Evolutionary conservation across 163 green algal genomes (phyloP).

Genomic region (Coccomyxa subellipsoidea): DNA sequence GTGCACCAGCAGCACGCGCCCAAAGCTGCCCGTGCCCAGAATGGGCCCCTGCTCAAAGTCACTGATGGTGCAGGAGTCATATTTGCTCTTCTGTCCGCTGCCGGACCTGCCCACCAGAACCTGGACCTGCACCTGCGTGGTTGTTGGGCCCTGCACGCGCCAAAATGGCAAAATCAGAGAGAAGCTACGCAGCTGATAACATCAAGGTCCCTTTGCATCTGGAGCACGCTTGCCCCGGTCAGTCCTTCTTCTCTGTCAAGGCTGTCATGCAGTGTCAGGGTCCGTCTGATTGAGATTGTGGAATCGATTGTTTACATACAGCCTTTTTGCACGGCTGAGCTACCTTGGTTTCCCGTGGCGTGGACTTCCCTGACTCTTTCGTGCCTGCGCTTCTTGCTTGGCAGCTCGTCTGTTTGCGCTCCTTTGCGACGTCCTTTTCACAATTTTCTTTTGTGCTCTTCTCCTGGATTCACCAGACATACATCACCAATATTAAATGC

Average conservation of each 20-base stretch:
- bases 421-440: background rate
- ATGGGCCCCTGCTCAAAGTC: conserved; percentile 52
- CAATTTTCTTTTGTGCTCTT: background rate
- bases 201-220: too few species aligned
- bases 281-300: too few species aligned
- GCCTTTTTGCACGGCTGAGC: background rate
- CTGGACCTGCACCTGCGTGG: background rate
- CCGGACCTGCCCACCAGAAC: background rate
- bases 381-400: background rate
- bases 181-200: too few species aligned
- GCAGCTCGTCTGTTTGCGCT: background rate
- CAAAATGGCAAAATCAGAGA: too few species aligned
- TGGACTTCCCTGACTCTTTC: background rate
- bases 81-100: background rate
- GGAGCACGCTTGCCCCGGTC: too few species aligned
- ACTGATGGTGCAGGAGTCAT: conserved; percentile 13
- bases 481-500: too few species aligned
- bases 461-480: background rate
- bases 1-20: conserved; percentile 60
- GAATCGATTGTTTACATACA: background rate
- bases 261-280: too few species aligned
- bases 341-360: background rate
- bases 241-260: too few species aligned
- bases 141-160: background rate
- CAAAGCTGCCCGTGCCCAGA: conserved; percentile 65